These are phyloP conservation scores for Neofusicoccum laricinum DNA, from an alignment of 2,329 filamentous ascomycete species.

Conservation along the genomic window DNA sequence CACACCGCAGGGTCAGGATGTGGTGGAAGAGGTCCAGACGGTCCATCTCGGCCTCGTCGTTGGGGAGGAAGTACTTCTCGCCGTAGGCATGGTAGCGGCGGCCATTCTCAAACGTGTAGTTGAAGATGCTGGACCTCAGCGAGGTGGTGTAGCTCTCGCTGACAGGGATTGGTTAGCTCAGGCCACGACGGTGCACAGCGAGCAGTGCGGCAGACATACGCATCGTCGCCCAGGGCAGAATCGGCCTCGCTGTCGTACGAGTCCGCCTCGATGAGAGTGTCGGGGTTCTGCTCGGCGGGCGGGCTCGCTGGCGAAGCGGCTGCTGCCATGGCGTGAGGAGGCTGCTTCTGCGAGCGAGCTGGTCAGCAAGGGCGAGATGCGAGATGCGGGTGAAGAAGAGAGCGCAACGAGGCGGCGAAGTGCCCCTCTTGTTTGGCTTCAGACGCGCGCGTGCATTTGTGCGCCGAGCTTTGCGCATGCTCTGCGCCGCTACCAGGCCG, in stretches of 20 bases:
- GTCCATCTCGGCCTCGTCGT: slow-evolving; percentile 44
- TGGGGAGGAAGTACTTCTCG: slow-evolving; percentile 31
- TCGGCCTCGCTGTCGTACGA: slow-evolving; percentile 2
- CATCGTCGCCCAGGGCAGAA: slow-evolving; percentile 5
- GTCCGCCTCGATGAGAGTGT: slow-evolving; percentile 2
- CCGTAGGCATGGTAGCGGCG: slow-evolving; percentile 16
- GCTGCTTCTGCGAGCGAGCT: background rate
- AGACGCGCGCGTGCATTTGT: background rate
- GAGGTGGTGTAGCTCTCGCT: slow-evolving; percentile 13
- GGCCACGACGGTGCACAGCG: background rate
- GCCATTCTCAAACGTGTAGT: slow-evolving; percentile 26
- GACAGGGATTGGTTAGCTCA: background rate
- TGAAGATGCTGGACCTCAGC: slow-evolving; percentile 25
- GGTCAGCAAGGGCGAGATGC: too few species aligned
- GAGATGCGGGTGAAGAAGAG: too few species aligned
- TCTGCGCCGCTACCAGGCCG: background rate
- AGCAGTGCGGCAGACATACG: background rate
- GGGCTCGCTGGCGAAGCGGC: background rate
- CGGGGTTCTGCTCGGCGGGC: background rate
- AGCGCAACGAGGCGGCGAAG: too few species aligned
- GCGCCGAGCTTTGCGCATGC: background rate
- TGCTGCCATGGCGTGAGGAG: background rate
- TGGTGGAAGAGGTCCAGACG: slow-evolving; percentile 45
- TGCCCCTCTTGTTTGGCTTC: background rate
- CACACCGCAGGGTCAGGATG: slow-evolving; percentile 37